phyloP scores from a whole-genome alignment of 305 asterid species.

The Rubia tinctorum region DNA sequence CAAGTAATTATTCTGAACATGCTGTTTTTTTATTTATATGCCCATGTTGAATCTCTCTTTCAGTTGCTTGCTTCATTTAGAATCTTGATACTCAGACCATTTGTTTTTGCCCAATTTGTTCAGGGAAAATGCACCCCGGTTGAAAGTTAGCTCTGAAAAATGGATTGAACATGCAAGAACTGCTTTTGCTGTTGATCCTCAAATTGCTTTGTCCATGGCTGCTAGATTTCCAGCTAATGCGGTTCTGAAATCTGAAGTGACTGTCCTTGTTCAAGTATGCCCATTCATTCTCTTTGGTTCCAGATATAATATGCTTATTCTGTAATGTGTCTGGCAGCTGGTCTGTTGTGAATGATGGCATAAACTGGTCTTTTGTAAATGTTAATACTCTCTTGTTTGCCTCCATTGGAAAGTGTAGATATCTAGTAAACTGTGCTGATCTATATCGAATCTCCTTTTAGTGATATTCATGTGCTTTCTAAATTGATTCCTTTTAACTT shows the following conservation, averaged over 20 bases:
- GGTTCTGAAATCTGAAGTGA: conserved; percentile 75
- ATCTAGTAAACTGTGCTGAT: background rate
- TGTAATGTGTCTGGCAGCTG: background rate
- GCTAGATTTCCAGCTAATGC: conserved; percentile 86
- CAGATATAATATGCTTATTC: background rate
- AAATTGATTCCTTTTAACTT: background rate
- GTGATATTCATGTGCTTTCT: background rate
- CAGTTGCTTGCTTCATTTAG: conserved; percentile 18
- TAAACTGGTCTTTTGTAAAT: background rate
- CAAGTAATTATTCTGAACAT: conserved; percentile 48
- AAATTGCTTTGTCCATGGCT: conserved; percentile 78
- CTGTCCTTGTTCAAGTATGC: conserved; percentile 86
- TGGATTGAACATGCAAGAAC: conserved; percentile 88
- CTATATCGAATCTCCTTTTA: background rate
- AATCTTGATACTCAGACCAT: conserved; percentile 18
- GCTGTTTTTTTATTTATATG: conserved; percentile 14
- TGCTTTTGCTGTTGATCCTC: conserved; percentile 94
- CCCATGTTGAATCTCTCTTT: conserved; percentile 4
- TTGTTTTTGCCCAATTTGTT: background rate
- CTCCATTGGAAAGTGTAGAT: background rate
- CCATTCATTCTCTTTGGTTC: conserved; percentile 19
- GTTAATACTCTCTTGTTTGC: background rate
- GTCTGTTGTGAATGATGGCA: background rate
- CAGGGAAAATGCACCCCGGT: conserved; percentile 78
- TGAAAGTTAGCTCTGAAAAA: conserved; percentile 84